Conservation (phyloP, 495 filamentous ascomycete genomes). For the Halenospora varia region DNA sequence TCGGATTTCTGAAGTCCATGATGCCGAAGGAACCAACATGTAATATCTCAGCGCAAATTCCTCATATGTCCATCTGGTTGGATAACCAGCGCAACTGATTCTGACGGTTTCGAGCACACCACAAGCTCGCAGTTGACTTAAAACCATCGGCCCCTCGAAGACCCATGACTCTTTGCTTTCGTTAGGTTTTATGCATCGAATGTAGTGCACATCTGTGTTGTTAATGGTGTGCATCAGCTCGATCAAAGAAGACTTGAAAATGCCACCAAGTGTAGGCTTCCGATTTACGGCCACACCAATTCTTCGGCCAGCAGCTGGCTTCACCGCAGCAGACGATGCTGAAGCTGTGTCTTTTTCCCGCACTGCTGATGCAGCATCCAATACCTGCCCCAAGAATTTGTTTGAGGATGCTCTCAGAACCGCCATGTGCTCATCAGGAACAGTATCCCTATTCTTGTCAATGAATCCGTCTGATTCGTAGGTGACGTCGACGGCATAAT, state of each 20-base stretch:
- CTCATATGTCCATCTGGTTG: conserved; percentile 98
- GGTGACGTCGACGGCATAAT: conserved; percentile 97
- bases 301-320: conserved; percentile 70
- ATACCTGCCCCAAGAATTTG: conserved; percentile 76
- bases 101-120: conserved; percentile 98
- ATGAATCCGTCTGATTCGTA: conserved; percentile 99
- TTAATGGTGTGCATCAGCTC: conserved; percentile 98
- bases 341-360: conserved; percentile 82
- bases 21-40: conserved; percentile 87
- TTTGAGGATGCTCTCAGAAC: conserved; percentile 83
- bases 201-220: conserved; percentile 97
- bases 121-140: conserved; percentile 94
- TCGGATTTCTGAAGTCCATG: conserved; percentile 91
- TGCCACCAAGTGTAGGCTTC: conserved; percentile 95
- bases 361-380: conserved; percentile 79
- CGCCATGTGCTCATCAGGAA: conserved; percentile 97
- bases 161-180: conserved; percentile 97
- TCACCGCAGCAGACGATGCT: conserved; percentile 59
- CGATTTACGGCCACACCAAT: conserved; percentile 88
- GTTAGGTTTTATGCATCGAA: conserved; percentile 99
- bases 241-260: conserved; percentile 97
- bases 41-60: conserved; percentile 98
- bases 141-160: conserved; percentile 98
- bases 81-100: conserved; percentile 97
- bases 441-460: conserved; percentile 98